phyloP scores from a whole-genome alignment of 2,329 filamentous ascomycete species.

The Colletotrichum melonis region DNA sequence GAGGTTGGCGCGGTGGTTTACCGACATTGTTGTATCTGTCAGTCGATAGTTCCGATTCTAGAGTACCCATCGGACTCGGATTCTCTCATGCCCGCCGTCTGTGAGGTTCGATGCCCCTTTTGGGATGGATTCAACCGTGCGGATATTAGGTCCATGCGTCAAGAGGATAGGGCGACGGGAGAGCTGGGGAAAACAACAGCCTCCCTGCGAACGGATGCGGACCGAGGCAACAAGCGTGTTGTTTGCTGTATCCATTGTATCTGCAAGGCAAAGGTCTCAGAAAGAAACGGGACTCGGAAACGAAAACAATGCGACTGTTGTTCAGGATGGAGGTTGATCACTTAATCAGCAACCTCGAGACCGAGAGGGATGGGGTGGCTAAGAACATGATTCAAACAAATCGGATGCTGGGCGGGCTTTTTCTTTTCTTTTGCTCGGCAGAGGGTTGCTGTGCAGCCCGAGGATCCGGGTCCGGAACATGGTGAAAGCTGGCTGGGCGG shows the following conservation, averaged over 20 bases:
- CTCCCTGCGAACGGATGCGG: background rate
- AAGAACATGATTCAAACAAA: background rate
- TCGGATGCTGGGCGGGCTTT: background rate
- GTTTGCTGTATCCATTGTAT: background rate
- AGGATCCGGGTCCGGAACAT: conserved; percentile 22
- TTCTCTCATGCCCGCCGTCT: background rate
- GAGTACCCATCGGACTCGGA: background rate
- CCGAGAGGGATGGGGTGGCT: background rate
- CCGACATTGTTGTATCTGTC: conserved; percentile 6
- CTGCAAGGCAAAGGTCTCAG: conserved; percentile 5
- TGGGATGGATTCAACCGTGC: background rate
- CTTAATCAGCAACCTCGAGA: background rate
- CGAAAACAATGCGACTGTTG: conserved; percentile 19
- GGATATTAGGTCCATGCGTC: background rate
- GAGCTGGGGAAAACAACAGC: background rate
- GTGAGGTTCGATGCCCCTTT: background rate
- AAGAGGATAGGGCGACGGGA: background rate
- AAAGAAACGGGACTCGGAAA: conserved; percentile 26
- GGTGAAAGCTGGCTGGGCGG: background rate
- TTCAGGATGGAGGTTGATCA: background rate
- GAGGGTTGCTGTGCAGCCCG: conserved; percentile 24
- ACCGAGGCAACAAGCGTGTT: conserved; percentile 1
- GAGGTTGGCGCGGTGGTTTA: background rate
- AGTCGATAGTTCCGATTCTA: background rate
- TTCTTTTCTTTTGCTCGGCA: conserved; percentile 1